Percentiles rank a stretch among this genome's conserved stretches.
Conservation (phyloP, 192 early-diverging fungal genomes). For the Backusella psychrophila region DNA sequence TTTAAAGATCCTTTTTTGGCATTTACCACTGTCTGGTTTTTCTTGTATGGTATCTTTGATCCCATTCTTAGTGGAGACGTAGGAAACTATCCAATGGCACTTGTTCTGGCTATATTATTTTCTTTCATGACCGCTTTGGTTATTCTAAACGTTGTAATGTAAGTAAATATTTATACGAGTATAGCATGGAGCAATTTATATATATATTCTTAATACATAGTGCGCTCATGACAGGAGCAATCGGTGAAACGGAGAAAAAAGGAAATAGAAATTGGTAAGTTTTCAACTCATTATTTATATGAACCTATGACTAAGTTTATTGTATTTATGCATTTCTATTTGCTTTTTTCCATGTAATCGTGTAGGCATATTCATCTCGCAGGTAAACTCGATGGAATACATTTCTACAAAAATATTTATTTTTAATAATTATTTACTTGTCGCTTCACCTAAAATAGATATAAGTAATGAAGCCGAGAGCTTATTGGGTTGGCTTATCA, state of each 20-base stretch:
- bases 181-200: too few relatives aligned
- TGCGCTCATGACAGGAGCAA: neutral
- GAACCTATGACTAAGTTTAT: neutral
- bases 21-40: neutral
- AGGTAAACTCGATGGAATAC: neutral
- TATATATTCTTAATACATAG: neutral
- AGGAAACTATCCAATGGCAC: neutral
- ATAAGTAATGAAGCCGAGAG: neutral
- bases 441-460: neutral
- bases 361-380: neutral
- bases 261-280: neutral
- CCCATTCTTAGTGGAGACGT: neutral
- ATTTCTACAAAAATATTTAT: neutral
- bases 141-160: neutral
- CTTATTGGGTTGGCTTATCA: neutral
- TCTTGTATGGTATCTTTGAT: constrained; percentile 13
- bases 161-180: neutral
- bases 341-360: neutral
- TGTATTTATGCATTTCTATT: neutral
- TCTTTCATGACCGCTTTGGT: constrained; percentile 1
- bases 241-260: neutral
- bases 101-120: neutral
- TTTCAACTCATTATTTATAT: neutral
- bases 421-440: neutral
- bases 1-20: neutral